Conservation (phyloP, 768 basidiomycete genomes). For the Suillus fuscotomentosus region DNA sequence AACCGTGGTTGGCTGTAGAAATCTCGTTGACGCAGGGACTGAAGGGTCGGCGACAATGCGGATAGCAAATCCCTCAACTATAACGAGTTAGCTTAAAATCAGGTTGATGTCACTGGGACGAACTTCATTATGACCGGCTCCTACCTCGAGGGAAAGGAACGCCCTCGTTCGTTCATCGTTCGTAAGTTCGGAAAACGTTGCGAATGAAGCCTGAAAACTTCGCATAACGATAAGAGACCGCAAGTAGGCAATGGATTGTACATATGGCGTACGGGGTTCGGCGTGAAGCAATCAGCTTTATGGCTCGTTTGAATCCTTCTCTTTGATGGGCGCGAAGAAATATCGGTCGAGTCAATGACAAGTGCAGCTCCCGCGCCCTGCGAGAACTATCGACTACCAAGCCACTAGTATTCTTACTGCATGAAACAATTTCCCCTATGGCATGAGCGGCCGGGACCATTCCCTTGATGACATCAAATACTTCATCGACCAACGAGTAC, state of each 20-base stretch:
- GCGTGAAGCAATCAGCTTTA: conserved; percentile 50
- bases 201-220: conserved; percentile 76
- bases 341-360: conserved; percentile 83
- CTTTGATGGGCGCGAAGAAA: conserved; percentile 79
- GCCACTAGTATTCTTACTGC: conserved; percentile 5
- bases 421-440: conserved; percentile 30
- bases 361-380: conserved; percentile 56
- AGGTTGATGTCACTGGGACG: conserved; percentile 10
- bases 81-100: conserved; percentile 6
- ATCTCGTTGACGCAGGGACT: conserved; percentile 63
- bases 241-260: conserved; percentile 1
- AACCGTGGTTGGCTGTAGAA: conserved; percentile 84
- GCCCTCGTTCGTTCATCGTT: conserved; percentile 83
- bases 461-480: conserved; percentile 42
- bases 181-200: conserved; percentile 62
- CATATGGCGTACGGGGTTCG: conserved; percentile 41
- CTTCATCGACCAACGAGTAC: conserved; percentile 43
- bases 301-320: conserved; percentile 63
- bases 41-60: conserved; percentile 57
- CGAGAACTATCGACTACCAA: conserved; percentile 11
- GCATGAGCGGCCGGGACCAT: conserved; percentile 48
- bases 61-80: conserved; percentile 61
- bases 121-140: conserved; percentile 82
- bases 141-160: conserved; percentile 80
- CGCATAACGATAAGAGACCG: conserved; percentile 9